A percentile compares a stretch with the other conserved stretches of the same genome.
Evolutionary conservation across 345 rosid species (phyloP).

Genomic region (Lenwebbia sp.): DNA sequence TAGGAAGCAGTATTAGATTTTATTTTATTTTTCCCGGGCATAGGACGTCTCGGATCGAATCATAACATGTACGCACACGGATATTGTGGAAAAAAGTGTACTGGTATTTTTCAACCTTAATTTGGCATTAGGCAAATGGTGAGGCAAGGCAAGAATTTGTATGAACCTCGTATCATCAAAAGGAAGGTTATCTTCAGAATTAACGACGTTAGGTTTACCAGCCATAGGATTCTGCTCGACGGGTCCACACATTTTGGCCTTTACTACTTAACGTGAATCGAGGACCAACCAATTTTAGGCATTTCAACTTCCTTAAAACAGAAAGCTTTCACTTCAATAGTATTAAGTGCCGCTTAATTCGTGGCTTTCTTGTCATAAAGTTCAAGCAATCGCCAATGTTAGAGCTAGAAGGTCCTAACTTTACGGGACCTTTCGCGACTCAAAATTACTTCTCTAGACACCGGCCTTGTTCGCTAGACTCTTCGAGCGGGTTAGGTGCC

Average conservation of each 20-base stretch:
- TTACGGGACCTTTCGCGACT: background rate
- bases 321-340: background rate
- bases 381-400: background rate
- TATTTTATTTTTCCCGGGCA: too few species aligned
- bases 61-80: too few species aligned
- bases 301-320: background rate
- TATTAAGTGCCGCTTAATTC: background rate
- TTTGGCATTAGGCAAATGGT: background rate
- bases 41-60: too few species aligned
- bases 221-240: background rate
- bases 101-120: background rate
- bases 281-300: background rate
- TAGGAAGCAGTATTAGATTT: too few species aligned
- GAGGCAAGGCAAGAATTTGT: too few species aligned
- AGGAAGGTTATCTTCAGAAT: background rate
- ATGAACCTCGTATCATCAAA: background rate
- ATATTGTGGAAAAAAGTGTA: too few species aligned
- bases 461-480: background rate
- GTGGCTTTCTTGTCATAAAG: background rate
- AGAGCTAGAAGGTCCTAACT: background rate
- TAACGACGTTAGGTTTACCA: background rate
- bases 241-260: background rate
- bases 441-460: background rate
- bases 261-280: background rate
- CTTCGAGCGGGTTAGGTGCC: background rate